Percentiles rank a stretch among this genome's conserved stretches.
These are phyloP conservation scores for Westerdykella ornata DNA, from an alignment of 2,329 filamentous ascomycete genomes.

Conservation along the genomic window DNA sequence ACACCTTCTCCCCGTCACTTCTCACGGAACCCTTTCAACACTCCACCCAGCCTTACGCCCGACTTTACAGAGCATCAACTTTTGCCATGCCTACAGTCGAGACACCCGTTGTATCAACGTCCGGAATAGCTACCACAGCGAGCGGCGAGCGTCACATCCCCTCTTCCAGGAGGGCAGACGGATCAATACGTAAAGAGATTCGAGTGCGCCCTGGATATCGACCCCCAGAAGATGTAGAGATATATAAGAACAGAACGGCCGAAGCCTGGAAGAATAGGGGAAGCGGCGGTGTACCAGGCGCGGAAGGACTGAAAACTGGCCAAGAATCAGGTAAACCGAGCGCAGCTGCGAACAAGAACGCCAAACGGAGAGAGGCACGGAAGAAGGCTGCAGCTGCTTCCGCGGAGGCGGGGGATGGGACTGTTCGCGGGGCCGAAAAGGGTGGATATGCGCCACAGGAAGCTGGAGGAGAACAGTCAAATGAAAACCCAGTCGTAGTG, in stretches of 20 bases:
- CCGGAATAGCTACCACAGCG: conserved; percentile 60
- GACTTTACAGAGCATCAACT: no score
- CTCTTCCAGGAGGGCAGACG: conserved; percentile 77
- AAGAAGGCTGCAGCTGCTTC: conserved; percentile 51
- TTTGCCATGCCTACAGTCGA: conserved; percentile 27
- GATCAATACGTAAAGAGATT: conserved; percentile 88
- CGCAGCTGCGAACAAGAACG: conserved; percentile 67
- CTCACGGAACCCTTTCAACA: neutral
- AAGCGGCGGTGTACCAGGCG: conserved; percentile 66
- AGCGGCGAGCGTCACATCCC: conserved; percentile 86
- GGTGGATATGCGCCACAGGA: conserved; percentile 38
- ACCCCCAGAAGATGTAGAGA: conserved; percentile 88
- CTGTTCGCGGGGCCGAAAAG: conserved; percentile 29
- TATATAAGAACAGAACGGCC: conserved; percentile 90
- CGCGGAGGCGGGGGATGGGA: conserved; percentile 21
- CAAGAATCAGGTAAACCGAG: conserved; percentile 47
- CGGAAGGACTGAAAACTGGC: conserved; percentile 47
- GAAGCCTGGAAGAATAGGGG: conserved; percentile 75
- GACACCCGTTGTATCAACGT: conserved; percentile 31
- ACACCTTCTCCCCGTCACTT: neutral
- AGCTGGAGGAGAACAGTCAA: neutral
- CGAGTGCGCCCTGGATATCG: conserved; percentile 88
- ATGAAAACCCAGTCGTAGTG: conserved; percentile 18
- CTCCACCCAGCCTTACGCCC: conserved; percentile 1
- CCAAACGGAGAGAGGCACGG: conserved; percentile 65